A percentile compares a stretch with the other conserved stretches of the same genome.
phyloP scores from a whole-genome alignment of 805 yeast genomes.

The Tetrapisispora arboricola region DNA sequence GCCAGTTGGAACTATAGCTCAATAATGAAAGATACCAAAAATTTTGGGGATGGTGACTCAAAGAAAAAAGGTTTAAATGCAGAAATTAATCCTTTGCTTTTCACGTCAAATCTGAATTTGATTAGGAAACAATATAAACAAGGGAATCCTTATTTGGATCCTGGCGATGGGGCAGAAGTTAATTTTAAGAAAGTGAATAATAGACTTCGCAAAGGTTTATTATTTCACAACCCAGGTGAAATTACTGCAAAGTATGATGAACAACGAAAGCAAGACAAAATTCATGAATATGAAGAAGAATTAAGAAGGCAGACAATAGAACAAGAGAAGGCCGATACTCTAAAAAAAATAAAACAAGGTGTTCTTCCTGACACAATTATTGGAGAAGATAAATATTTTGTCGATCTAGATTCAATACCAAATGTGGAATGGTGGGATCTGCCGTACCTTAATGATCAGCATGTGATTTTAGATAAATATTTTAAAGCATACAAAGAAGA shows the following conservation, averaged over 20 bases:
- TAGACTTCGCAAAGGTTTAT: conserved; percentile 12
- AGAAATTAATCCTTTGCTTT: conserved; percentile 23
- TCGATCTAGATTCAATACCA: conserved; percentile 40
- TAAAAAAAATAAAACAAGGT: conserved; percentile 36
- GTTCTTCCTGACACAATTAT: conserved; percentile 37
- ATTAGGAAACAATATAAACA: conserved; percentile 15
- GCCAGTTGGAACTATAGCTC: no score
- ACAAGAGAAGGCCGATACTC: conserved; percentile 27
- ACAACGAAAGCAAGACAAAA: conserved; percentile 8
- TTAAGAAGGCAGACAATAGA: conserved; percentile 3
- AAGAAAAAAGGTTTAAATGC: conserved; percentile 19
- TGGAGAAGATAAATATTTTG: conserved; percentile 46
- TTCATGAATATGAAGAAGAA: conserved; percentile 2
- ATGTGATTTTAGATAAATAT: conserved; percentile 31
- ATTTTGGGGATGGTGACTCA: no score
- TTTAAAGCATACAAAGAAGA: conserved; percentile 25
- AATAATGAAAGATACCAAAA: no score
- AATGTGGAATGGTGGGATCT: conserved; percentile 84
- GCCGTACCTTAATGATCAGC: conserved; percentile 37
- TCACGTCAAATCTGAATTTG: conserved; percentile 22
- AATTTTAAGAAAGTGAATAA: conserved; percentile 7
- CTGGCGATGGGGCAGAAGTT: neutral
- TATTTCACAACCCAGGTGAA: conserved; percentile 52
- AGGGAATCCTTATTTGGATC: conserved; percentile 25
- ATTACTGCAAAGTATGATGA: conserved; percentile 9